phyloP scores from a whole-genome alignment of 2,329 filamentous ascomycete species.

The Monilinia vaccinii-corymbosi region DNA sequence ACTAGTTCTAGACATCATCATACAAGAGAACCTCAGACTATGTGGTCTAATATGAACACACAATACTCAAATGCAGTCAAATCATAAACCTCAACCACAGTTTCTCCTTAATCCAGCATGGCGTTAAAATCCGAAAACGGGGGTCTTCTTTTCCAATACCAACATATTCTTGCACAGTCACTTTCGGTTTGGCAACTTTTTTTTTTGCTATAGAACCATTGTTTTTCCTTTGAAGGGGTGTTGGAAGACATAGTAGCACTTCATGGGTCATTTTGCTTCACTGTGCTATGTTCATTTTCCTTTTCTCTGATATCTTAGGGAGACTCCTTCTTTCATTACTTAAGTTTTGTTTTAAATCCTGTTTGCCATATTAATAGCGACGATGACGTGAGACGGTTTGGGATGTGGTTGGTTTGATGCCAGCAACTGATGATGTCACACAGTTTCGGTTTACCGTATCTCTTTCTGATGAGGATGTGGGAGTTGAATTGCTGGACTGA shows the following conservation, averaged over 20 bases:
- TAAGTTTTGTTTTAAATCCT: conserved; percentile 8
- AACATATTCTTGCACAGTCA: conserved; percentile 18
- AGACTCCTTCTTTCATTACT: conserved; percentile 8
- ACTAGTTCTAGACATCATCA: conserved; percentile 79
- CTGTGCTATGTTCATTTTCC: conserved; percentile 20
- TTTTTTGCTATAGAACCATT: conserved; percentile 18
- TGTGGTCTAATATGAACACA: conserved; percentile 79
- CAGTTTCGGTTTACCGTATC: neutral
- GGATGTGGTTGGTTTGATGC: conserved; percentile 6
- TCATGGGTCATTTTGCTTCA: conserved; percentile 14
- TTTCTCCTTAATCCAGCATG: conserved; percentile 24
- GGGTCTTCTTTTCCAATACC: conserved; percentile 26
- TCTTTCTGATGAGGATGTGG: conserved; percentile 4
- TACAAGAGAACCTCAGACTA: conserved; percentile 96
- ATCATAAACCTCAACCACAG: neutral
- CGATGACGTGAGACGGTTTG: conserved; percentile 12
- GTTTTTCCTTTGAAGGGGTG: conserved; percentile 10
- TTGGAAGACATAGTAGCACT: neutral
- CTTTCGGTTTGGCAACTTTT: conserved; percentile 14
- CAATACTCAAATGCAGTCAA: conserved; percentile 3
- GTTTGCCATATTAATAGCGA: conserved; percentile 20
- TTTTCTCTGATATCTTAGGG: conserved; percentile 7
- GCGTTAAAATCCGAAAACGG: conserved; percentile 28
- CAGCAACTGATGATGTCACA: conserved; percentile 9
- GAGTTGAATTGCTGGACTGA: neutral